Base-by-base conservation (phyloP, 257 asterid genomes). In the Solanum piurae region DNA sequence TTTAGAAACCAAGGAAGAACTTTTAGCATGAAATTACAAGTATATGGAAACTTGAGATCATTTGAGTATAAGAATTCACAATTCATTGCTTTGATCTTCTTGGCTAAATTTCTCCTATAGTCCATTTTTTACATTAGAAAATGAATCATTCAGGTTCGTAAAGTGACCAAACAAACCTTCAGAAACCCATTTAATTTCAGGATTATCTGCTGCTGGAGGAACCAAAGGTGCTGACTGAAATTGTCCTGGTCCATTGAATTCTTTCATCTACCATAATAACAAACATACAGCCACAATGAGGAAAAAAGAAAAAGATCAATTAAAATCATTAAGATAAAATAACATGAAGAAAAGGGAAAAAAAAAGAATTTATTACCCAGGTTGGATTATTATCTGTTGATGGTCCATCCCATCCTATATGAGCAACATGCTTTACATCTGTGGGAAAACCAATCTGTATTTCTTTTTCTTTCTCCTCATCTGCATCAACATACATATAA, bases 341-440 rank as follows among this genome's bases (percentile, higher is more conserved):
- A 13, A 18, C 5, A 6, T 27, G 9, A n/a, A 37, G 7, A 44
- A 89, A 13, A 20, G 38, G 18, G 52, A 23, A 23, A 46, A 60
- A 36, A 21, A 86, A 42, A n/a, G n/a, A 74, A 36, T 10, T 83
- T 87, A 89, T 7, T 89, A 92, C 99, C 99, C 98, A 96, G 92
- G 95, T 94, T 21, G 98, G 98, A 85, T 90, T 68, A 85, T 89
- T 66, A 40, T 92, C 98, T 55, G 91, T 92, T 11, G 95, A 89
- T 34, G 98, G 94, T 29, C 98, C 99, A 89, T 96, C 98, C 96
- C 97, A 94, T 86, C 99, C 99, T 11, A 97, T 97, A 82, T 97
- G 99, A 88, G 98, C 99, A 74, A 97, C 99, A 88, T 97, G 99
- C 92, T 97, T 97, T 87, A 97, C 99, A 89, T 97, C 99, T 75